phyloP scores from a whole-genome alignment of 345 rosid genomes.

The Eucalyptus cloeziana region DNA sequence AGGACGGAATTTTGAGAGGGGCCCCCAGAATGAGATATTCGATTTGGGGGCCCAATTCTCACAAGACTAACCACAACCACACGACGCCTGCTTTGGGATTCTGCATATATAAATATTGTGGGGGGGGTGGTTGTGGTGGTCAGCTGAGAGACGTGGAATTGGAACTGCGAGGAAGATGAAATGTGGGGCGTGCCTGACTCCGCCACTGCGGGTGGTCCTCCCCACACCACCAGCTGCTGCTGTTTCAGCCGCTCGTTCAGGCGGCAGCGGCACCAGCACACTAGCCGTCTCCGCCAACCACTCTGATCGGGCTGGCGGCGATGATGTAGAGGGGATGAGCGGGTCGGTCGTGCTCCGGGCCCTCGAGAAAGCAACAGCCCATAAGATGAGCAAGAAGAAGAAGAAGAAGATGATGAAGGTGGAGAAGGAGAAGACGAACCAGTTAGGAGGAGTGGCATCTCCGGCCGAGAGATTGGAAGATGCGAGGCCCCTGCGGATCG shows the following conservation, averaged over 20 bases:
- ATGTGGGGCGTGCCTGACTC: background rate
- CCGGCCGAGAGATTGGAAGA: background rate
- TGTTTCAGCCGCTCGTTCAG: background rate
- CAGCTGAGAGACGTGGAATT: background rate
- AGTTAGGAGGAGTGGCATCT: background rate
- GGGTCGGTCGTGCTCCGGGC: constrained; percentile 58
- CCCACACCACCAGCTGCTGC: background rate
- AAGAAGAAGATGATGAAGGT: background rate
- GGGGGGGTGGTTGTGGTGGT: background rate
- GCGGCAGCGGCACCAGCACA: background rate
- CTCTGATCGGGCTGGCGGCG: background rate
- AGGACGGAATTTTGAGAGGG: background rate
- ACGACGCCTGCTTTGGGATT: background rate
- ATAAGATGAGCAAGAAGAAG: constrained; percentile 15
- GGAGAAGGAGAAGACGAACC: background rate
- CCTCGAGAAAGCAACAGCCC: constrained; percentile 42
- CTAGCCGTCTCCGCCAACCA: background rate
- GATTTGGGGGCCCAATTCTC: background rate
- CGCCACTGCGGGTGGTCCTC: background rate
- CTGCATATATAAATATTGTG: background rate
- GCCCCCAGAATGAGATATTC: background rate
- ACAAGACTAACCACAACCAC: background rate
- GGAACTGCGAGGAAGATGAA: background rate
- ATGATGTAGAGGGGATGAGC: constrained; percentile 9
- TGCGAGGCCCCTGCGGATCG: background rate